Conservation (phyloP, 2,329 filamentous ascomycete species). For the Pseudogymnoascus sp. region DNA sequence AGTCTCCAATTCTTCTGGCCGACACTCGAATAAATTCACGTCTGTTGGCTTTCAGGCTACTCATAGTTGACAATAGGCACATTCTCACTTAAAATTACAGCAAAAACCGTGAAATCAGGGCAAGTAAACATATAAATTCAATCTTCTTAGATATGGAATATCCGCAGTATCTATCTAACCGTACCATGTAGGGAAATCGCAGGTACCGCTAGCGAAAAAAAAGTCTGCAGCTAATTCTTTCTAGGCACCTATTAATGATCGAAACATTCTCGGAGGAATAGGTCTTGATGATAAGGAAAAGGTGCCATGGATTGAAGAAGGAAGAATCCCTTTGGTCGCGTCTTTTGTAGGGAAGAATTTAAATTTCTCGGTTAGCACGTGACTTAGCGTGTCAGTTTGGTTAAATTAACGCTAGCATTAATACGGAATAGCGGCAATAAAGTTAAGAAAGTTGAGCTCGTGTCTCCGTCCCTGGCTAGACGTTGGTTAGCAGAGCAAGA, state of each 20-base stretch:
- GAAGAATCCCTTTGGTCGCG: conserved; percentile 21
- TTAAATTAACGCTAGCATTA: background rate
- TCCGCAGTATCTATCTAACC: conserved; percentile 97
- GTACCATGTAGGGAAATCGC: conserved; percentile 63
- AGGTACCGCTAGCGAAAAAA: conserved; percentile 98
- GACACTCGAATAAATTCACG: background rate
- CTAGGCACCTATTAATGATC: conserved; percentile 92
- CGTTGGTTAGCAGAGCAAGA: background rate
- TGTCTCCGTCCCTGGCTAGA: background rate
- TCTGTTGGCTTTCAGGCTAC: background rate
- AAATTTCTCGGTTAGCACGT: conserved; percentile 11
- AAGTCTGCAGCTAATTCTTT: conserved; percentile 67
- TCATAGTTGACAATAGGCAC: background rate
- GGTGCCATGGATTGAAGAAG: conserved; percentile 53
- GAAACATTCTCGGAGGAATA: conserved; percentile 64
- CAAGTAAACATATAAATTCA: background rate
- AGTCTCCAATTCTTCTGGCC: background rate
- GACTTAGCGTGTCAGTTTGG: conserved; percentile 1
- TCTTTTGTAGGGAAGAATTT: conserved; percentile 4
- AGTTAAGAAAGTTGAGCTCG: conserved; percentile 9
- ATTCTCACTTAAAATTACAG: background rate
- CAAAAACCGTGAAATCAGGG: background rate
- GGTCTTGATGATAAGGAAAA: conserved; percentile 93
- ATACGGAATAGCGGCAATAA: conserved; percentile 2
- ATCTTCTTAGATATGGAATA: conserved; percentile 39